A percentile compares a stretch with the other conserved stretches of the same genome.
phyloP scores from a whole-genome alignment of 2,329 filamentous ascomycete genomes.

The Neofusicoccum parvum region DNA sequence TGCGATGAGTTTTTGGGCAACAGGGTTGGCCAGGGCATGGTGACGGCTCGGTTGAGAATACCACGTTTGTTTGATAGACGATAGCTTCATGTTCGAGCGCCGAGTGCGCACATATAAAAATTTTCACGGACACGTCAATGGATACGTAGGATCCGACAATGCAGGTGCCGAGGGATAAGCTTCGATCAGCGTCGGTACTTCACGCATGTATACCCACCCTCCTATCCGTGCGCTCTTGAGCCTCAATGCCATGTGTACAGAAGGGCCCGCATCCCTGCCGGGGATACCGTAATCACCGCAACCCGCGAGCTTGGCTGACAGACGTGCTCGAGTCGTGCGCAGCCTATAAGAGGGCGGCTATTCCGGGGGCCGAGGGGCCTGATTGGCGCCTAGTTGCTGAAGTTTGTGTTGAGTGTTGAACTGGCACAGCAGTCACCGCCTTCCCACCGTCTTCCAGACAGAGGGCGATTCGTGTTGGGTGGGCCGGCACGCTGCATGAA shows the following conservation, averaged over 20 bases:
- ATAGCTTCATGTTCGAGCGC: background rate
- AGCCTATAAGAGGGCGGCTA: background rate
- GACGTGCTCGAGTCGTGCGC: conserved; percentile 1
- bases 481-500: background rate
- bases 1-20: background rate
- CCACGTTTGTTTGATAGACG: conserved; percentile 14
- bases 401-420: background rate
- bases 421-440: conserved; percentile 11
- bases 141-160: background rate
- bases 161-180: conserved; percentile 14
- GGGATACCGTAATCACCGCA: background rate
- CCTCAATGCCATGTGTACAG: background rate
- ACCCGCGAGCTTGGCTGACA: background rate
- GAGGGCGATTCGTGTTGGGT: background rate
- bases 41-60: conserved; percentile 9
- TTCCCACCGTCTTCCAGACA: background rate
- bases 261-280: background rate
- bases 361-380: background rate
- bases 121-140: conserved; percentile 12
- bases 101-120: background rate
- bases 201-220: background rate
- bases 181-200: conserved; percentile 15
- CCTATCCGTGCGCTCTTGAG: background rate
- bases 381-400: background rate
- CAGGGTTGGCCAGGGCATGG: background rate